Base-by-base conservation (phyloP, 2,329 filamentous ascomycete genomes). In the Penicillium corylophilum region DNA sequence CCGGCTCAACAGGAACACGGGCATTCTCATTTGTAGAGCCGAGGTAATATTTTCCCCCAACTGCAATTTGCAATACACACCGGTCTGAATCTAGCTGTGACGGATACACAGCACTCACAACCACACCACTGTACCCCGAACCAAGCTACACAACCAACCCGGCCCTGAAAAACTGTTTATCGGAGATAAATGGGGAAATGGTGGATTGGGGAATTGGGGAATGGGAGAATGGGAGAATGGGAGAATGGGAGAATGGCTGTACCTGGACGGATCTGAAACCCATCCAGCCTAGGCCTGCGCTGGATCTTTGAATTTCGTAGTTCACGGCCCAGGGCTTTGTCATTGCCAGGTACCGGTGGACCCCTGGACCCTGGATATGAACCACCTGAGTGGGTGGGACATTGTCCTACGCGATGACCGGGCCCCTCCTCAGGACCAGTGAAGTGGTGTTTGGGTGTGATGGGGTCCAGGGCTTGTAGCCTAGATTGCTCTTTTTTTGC, bases 281-380 rank as follows among this genome's bases (percentile, higher is more conserved):
- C 20, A 15, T n/a, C 38, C 35, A 16, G n/a, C 6, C 35, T 13
- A n/a, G 13, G 4, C 22, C 38, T 29, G 20, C 29, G 47, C 26
- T 44, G 33, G 47, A 38, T 40, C 31, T 39, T 5, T 24, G 51
- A 53, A 54, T 48, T 47, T 54, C 33, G 33, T 47, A 42, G 26
- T 18, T 51, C 54, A 47, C 51, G 54, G 54, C 28, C 46, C 46
- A n/a, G 44, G 42, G 29, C 26, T 4, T 29, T 35, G 35, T 16
- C 44, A 39, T 38, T 44, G 33, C 51, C 49, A 57, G 55, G 53
- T 53, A 57, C 53, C 46, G 28, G 52, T 55, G 52, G 52, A 50
- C 50, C 47, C 47, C 38, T 26, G 46, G 47, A 46, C 47, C 44
- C 44, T 47, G 47, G 31, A 29, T 45, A 13, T 29, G 28, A 41